Base-by-base conservation (phyloP, 805 yeast genomes). In the Saturnispora bothae region DNA sequence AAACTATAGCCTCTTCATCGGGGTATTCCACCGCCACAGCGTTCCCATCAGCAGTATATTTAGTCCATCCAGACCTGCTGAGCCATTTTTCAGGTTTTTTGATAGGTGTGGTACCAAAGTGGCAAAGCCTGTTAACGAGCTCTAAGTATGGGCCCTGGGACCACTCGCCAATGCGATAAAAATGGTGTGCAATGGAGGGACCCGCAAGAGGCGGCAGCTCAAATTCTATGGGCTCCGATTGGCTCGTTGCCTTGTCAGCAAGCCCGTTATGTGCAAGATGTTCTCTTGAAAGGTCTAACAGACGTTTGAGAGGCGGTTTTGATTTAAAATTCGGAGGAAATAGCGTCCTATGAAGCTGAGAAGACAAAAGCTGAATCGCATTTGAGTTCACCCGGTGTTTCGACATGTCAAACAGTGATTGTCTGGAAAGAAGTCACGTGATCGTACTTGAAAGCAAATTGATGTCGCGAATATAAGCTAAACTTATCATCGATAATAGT, bases 141-240 rank as follows among this genome's bases (percentile, higher is more conserved):
- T 67, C 47, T 30, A 71, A 53, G 55, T 82, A 88, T 0, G 84
- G 81, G 31, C 73, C 69, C 1, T 78, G 59, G 33, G 74, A 69
- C 40, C 63, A 59, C 17, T 59, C 50, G 0, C 95, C 97, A 3
- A 85, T 53, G 43, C 71, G 68, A 48, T 75, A 69, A 54, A 92
- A 92, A 63, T 92, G 99, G 51, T 84, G 95, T 52, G 83, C 94
- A 6, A 92, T 57, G 6, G 76, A 62, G 1, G 54, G 41, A 0
- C 97, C 98, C 36, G 77, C 75, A n/a, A 89, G 54, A 18, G 60
- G 56, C 0, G 99, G 98, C 12, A 88, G 53, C 13, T 67, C 51
- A 28, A 80, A 65, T 14, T 57, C 50, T 2, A 84, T 73, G 0
- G 94, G 88, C 1, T 67, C 69, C 2, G 66, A 56, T 2, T 74